Percentiles rank a stretch among this genome's conserved stretches.
phyloP scores from a whole-genome alignment of 352 stramenopile genomes.

The Aphanomyces stellatus region DNA sequence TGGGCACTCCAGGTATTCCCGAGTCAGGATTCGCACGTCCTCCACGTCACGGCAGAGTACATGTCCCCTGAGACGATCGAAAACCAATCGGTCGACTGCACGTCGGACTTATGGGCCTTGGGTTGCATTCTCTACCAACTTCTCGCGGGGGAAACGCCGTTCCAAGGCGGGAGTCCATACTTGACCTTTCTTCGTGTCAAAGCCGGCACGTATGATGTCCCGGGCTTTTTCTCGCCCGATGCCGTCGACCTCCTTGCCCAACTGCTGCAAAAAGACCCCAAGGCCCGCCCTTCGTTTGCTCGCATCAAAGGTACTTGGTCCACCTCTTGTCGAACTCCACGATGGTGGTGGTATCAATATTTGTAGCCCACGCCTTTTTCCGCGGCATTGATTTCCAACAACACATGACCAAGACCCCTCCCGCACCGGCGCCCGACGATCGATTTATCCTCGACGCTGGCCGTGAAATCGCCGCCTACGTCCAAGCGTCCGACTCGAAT shows the following conservation, averaged over 20 bases:
- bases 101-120: conserved; percentile 68
- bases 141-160: conserved; percentile 69
- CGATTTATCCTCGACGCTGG: background rate
- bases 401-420: conserved; percentile 39
- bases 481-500: background rate
- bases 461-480: background rate
- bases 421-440: conserved; percentile 15
- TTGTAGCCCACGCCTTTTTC: conserved; percentile 68
- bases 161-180: conserved; percentile 66
- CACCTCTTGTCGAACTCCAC: too few relatives aligned
- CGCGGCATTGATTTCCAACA: conserved; percentile 48
- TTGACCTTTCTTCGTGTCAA: conserved; percentile 71
- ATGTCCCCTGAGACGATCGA: conserved; percentile 82
- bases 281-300: conserved; percentile 26
- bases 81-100: conserved; percentile 54
- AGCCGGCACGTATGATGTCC: conserved; percentile 44
- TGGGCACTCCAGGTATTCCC: conserved; percentile 48
- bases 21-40: too few relatives aligned
- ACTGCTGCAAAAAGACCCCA: conserved; percentile 42
- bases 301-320: conserved; percentile 68
- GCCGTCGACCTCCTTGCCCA: conserved; percentile 54
- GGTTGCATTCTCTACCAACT: conserved; percentile 74
- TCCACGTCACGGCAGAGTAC: conserved; percentile 39
- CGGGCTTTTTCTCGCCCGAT: conserved; percentile 48
- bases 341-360: too few relatives aligned